Evolutionary conservation across 495 filamentous ascomycete genomes (phyloP), one percentile per base, ranked within the genome.

Genomic region (Podospora pseudocomata): DNA sequence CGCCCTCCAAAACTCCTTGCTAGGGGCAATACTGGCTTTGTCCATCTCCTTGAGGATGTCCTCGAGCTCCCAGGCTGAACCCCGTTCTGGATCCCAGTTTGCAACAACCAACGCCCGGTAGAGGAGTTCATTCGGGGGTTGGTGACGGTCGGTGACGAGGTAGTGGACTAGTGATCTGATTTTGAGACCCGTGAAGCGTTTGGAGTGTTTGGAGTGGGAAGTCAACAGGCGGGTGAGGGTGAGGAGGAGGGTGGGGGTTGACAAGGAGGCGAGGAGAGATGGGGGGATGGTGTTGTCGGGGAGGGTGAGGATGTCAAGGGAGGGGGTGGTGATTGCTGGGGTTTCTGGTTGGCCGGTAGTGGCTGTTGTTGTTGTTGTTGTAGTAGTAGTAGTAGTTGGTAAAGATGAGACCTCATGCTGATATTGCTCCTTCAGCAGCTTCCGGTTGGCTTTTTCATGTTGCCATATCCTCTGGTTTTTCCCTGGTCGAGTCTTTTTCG

Each of bases 91-190:
- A 76, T 89, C 84, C 26, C 87, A 80, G 76, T 95, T 92, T 16
- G 89, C 88, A 16, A 86, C 80, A 59, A 97, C 87, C 39, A 97
- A 79, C 0, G 87, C 86, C 68, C 89, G 85, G 76, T 94, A 97
- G 63, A 96, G 83, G 26, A 84, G 79, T 20, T 81, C 72, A 72
- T 87, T 88, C 19, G 92, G 92, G 67, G 73, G 76, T 76, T 93
- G 86, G 65, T 84, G 77, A 34, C 88, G 86, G 34, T 85, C 83
- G 32, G 80, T 78, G 62, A 97, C 79, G 23, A 97, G 79, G 62
- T 86, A 80, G 64, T 82, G 76, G 4, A 87, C 84, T 13, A 87
- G 67, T 4, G 75, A 73, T 9, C 79, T 72, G 65, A 81, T 78
- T 34, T 66, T 65, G 4, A 19, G 16, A 6, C 55, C 55, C 3